These are phyloP conservation scores for Solanum lycopersicoides DNA, from an alignment of 257 asterid species.

Conservation along the genomic window DNA sequence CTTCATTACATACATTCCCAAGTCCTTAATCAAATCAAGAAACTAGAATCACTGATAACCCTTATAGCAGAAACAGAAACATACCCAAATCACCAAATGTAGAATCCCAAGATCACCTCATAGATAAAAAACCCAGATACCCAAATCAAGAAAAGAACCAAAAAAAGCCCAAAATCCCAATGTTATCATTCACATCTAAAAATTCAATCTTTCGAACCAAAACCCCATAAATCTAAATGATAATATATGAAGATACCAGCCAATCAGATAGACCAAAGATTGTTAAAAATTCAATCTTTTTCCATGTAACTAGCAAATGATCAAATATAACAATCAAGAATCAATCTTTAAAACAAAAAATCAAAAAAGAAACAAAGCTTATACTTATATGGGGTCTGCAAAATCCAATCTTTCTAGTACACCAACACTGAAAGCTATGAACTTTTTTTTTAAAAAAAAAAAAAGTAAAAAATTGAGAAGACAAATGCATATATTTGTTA, in stretches of 20 bases:
- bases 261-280: neutral
- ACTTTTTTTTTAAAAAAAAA: neutral
- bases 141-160: conserved; percentile 1
- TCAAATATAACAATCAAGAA: neutral
- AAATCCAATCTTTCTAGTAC: neutral
- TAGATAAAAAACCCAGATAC: neutral
- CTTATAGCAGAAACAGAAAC: neutral
- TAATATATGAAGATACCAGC: neutral
- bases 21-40: conserved; percentile 11
- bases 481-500: neutral
- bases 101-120: conserved; percentile 4
- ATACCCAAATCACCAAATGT: conserved; percentile 7
- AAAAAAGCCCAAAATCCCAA: neutral
- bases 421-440: conserved; percentile 15
- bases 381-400: conserved; percentile 16
- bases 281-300: neutral
- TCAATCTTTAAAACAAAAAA: conserved; percentile 6
- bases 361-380: neutral
- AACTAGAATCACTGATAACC: neutral
- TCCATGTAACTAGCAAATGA: neutral
- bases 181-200: neutral
- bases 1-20: neutral
- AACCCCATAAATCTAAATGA: neutral
- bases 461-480: too few relatives aligned
- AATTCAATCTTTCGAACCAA: neutral